Percentiles rank a stretch among this genome's conserved stretches.
These are phyloP conservation scores for Martensiomyces pterosporus DNA, from an alignment of 192 early-diverging fungal species.

Conservation along the genomic window DNA sequence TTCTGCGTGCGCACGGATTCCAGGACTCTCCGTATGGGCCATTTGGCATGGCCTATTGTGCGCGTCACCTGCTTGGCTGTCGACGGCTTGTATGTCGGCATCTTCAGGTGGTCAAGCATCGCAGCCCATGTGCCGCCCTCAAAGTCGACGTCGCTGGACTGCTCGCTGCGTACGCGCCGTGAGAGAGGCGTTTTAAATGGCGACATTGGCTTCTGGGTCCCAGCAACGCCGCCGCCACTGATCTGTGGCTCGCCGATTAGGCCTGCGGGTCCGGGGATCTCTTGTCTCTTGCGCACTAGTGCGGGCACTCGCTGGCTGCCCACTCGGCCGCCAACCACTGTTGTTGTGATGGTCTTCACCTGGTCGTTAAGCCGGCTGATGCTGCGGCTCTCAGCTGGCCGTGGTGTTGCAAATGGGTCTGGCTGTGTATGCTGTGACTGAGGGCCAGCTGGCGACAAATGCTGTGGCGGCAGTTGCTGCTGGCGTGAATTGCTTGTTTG, in stretches of 20 bases:
- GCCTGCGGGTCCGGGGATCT: conserved; percentile 37
- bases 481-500: too few relatives aligned
- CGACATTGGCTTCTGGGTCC: conserved; percentile 24
- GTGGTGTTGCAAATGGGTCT: conserved; percentile 7
- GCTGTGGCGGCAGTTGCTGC: too few relatives aligned
- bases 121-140: conserved; percentile 43
- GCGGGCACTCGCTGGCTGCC: conserved; percentile 3
- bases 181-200: conserved; percentile 29
- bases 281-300: conserved; percentile 3
- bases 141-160: conserved; percentile 29
- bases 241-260: conserved; percentile 6
- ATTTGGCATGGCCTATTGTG: conserved; percentile 8
- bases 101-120: conserved; percentile 29
- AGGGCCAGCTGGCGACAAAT: not conserved
- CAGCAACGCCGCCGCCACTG: not conserved
- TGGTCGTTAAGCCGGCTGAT: not conserved
- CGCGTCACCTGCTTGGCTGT: conserved; percentile 11
- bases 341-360: conserved; percentile 17
- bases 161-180: conserved; percentile 7
- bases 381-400: conserved; percentile 2
- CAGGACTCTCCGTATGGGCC: conserved; percentile 31
- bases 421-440: conserved; percentile 6
- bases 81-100: conserved; percentile 27
- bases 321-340: conserved; percentile 18
- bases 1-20: conserved; percentile 15